Evolutionary conservation across 176 grass and related monocot genomes (phyloP).

Genomic region (Oryza meyeriana): DNA sequence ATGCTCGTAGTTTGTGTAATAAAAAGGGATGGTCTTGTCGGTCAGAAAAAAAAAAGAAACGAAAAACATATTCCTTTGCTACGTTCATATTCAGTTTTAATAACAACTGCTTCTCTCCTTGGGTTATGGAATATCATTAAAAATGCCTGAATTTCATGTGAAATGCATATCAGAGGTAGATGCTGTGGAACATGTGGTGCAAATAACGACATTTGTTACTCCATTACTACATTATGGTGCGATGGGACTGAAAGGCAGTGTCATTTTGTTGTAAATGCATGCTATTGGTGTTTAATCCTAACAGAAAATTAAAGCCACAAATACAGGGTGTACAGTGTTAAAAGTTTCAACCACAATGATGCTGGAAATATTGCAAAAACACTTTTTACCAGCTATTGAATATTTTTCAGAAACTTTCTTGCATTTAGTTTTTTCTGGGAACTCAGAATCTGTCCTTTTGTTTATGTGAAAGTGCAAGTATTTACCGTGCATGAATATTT

Average conservation of each 20-base stretch:
- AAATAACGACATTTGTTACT: background rate
- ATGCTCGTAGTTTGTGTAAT: too few relatives aligned
- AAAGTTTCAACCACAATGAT: background rate
- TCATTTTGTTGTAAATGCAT: background rate
- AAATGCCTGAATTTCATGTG: background rate
- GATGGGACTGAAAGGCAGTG: background rate
- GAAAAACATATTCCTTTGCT: too few relatives aligned
- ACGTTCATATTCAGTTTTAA: background rate
- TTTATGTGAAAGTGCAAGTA: background rate
- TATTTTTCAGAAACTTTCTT: conserved; percentile 14
- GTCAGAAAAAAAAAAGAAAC: too few relatives aligned
- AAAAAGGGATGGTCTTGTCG: too few relatives aligned
- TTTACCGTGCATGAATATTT: conserved; percentile 29
- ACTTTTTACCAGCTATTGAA: background rate
- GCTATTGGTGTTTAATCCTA: conserved; percentile 6
- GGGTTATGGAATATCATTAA: background rate
- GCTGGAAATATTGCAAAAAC: background rate
- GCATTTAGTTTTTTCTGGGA: conserved; percentile 1
- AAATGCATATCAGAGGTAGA: background rate
- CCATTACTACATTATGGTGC: background rate
- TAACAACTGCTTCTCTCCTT: background rate
- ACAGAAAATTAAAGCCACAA: background rate
- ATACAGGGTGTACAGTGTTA: background rate
- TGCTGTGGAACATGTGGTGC: background rate
- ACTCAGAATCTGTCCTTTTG: background rate